Base-by-base conservation (phyloP, 2,329 filamentous ascomycete species). In the Aspergillus proliferans region DNA sequence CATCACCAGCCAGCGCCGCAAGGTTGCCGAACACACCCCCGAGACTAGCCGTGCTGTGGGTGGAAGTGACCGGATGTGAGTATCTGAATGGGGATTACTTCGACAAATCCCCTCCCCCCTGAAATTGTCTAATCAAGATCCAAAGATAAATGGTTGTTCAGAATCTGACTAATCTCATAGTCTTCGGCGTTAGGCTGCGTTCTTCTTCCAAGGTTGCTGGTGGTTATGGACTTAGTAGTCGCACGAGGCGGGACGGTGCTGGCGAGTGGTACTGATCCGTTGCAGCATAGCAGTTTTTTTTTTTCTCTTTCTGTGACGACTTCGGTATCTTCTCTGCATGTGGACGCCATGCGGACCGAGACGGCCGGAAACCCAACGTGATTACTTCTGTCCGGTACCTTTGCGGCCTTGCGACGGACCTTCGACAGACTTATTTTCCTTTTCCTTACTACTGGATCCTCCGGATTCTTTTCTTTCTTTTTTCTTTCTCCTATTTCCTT, bases 21-120 rank as follows among this genome's bases (percentile, higher is more conserved):
- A 92, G 82, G 85, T 91, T 76, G 84, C 89, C 64, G 87, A 86
- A 68, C 83, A 88, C 69, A 83, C 81, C 70, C 82, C 83, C 61
- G 84, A 87, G 67, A 84, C 84, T 72, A 85, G 80, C 78, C 83
- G 85, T 73, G 84, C 83, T 73, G 82, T 87, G 67, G 85, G 84
- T 71, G 84, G 85, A 76, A 88, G 85, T 80, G 86, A 89, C 78
- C 86, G 89, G 87, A 95, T 95, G 90, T 95, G 88, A 95, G 90
- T 94, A 76, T 79, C 78, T 82, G 79, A 74, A 77, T 76, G 71
- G 77, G 38, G 82, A 85, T 86, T 19, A 15, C 6, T 40, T 83
- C 82, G 87, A 85, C 86, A 89, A 91, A 21, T 30, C 26, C 10
- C 26, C 5, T 26, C 8, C 10, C 26, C 26, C 10, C 26, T 22